Evolutionary conservation across 1,284 basidiomycete genomes (phyloP), one percentile per base, ranked within the genome.

Genomic region (Acaromyces ingoldii): DNA sequence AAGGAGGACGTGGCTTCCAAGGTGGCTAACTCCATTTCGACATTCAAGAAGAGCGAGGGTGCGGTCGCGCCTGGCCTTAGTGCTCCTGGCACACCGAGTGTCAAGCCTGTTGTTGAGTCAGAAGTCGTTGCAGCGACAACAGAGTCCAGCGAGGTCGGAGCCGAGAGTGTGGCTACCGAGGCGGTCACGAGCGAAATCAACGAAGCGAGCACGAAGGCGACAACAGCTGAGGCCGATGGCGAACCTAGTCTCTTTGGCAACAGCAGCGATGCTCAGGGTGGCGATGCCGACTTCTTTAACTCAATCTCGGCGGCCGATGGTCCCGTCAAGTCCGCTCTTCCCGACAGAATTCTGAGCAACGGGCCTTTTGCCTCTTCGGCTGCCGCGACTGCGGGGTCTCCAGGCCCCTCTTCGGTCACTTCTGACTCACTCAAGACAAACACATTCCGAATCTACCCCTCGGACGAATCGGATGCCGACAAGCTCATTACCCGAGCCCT

Each of bases 371-470:
- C 24, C 89, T 88, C 57, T 22, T 64, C 62, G 0, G 67, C 62
- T 1, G 82, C 89, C 3, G 84, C 90, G 3, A 70, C 67, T 17
- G 60, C 58, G 25, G 69, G 68, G 33, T 69, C 70, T 25, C 60
- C 62, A 21, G 62, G 62, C 15, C 62, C 67, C n/a, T 89, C 89
- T 0, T 92, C 89, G 11, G 81, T 88, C 28, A 83, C 84, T 0
- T 90, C 87, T 2, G 88, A 91, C 51, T 86, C 84, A 74, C 17
- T 45, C 26, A 52, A 55, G 15, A 76, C 51, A 11, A 87, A 86
- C 67, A 88, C 85, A 0, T 98, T 97, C 82, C 85, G 82, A 74
- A 95, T 97, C 63, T 95, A 95, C 72, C 91, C 92, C 0, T 72
- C 80, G 5, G 88, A 91, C 46, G 90, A 92, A 76, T 87, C 86